These are phyloP conservation scores for Rhizophagus sp. DNA, from an alignment of 192 early-diverging fungal species.

Conservation along the genomic window DNA sequence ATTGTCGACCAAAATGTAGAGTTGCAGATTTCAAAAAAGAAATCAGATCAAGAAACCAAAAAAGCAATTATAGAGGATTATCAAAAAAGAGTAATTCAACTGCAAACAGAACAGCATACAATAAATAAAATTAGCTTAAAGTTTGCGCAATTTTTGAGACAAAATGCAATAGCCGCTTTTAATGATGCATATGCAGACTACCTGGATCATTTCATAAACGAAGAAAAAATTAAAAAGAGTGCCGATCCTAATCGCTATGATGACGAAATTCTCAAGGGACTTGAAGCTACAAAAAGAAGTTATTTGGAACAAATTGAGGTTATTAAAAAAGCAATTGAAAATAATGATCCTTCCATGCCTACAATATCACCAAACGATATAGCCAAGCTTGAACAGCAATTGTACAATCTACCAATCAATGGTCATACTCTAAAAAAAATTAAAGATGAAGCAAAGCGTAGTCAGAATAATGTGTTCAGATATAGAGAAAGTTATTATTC, in stretches of 20 bases:
- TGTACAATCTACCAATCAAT: constrained; percentile 28
- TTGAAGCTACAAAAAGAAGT: constrained; percentile 23
- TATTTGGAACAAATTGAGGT: constrained; percentile 27
- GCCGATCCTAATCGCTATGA: constrained; percentile 23
- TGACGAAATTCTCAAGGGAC: constrained; percentile 16
- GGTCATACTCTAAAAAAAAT: constrained; percentile 29
- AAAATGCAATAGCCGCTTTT: constrained; percentile 33
- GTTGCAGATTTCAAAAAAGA: constrained; percentile 24
- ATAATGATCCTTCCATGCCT: background rate
- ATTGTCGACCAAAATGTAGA: constrained; percentile 27
- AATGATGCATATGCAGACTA: constrained; percentile 34
- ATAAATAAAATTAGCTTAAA: constrained; percentile 31
- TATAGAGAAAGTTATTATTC: too few species aligned
- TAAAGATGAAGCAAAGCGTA: constrained; percentile 4
- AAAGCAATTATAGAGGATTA: constrained; percentile 25
- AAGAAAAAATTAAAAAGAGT: constrained; percentile 29
- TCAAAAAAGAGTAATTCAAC: background rate
- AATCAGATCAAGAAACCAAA: constrained; percentile 24
- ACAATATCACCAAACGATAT: constrained; percentile 23
- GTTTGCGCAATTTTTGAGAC: constrained; percentile 37
- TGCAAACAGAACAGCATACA: constrained; percentile 33
- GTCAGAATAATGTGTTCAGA: background rate
- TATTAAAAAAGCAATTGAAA: constrained; percentile 32
- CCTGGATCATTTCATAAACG: constrained; percentile 31
- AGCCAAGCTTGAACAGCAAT: constrained; percentile 17